Percentiles rank a stretch among this genome's conserved stretches.
Conservation (phyloP, 75 land plant species). For the Pinus tabuliformis region DNA sequence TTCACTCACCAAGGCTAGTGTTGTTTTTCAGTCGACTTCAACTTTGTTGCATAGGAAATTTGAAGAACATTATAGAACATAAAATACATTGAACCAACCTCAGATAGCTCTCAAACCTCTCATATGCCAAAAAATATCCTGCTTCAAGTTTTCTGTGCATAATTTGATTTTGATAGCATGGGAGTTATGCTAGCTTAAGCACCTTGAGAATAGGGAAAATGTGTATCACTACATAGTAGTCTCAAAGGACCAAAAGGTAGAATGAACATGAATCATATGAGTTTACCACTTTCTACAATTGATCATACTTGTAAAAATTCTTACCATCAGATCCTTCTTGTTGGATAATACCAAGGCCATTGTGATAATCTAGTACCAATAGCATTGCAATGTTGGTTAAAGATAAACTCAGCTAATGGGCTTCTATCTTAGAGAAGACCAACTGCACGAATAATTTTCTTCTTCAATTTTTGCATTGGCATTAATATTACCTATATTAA, state of each 20-base stretch:
- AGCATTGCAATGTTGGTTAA: background rate
- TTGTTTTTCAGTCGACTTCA: no score
- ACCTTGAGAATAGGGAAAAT: background rate
- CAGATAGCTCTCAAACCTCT: conserved; percentile 4
- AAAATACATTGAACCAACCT: conserved; percentile 7
- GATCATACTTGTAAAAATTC: background rate
- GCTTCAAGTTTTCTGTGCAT: conserved; percentile 4
- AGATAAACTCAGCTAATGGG: background rate
- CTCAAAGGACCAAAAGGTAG: background rate
- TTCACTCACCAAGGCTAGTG: no score
- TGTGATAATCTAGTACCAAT: background rate
- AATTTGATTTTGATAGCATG: background rate
- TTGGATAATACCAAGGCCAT: background rate
- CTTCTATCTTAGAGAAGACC: conserved; percentile 3
- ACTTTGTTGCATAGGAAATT: no score
- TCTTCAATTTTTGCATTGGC: conserved; percentile 9
- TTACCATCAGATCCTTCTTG: background rate
- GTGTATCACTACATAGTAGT: background rate
- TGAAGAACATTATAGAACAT: no score
- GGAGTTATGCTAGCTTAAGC: background rate
- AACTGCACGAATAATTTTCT: conserved; percentile 8
- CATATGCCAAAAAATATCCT: conserved; percentile 4
- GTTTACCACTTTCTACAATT: background rate
- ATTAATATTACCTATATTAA: background rate
- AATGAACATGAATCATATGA: conserved; percentile 2